Base-by-base conservation (phyloP, 2,329 filamentous ascomycete species). In the Tolypocladium ovalisporum region DNA sequence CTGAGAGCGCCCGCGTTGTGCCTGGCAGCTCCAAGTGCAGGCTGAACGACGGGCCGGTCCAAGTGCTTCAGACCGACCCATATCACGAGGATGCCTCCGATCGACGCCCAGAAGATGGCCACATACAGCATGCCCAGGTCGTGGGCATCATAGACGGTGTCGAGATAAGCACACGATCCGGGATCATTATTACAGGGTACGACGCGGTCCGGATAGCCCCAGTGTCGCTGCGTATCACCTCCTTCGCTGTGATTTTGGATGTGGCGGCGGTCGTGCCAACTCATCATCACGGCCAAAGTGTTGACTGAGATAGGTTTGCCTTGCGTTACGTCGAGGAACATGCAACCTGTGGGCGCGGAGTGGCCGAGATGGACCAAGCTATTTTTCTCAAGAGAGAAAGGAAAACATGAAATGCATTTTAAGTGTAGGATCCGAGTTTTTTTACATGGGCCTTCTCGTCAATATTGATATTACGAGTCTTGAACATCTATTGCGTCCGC, bases 151-250 rank as follows among this genome's bases (percentile, higher is more conserved):
- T 82, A 82, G 52, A 81, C 77, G 37, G 74, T 69, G 58, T 82
- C 79, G 54, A 82, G 75, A 63, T 79, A 79, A 32, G 65, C 73
- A 65, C 77, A 79, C 9, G 75, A 75, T n/a, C 75, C 76, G 15
- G 69, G 62, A 57, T 79, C 77, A 63, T 70, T 76, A 54, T 68
- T 72, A 66, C 76, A 79, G 4, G 76, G 76, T 4, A 79, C 47
- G 0, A 73, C 68, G 29, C 76, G 73, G 61, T 72, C 69, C n/a
- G 70, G 70, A 57, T 78, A 79, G 49, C 76, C 76, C 76, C 76
- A 79, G 64, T 79, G 75, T 40, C 68, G 69, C 56, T 74, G 68
- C 17, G 73, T 57, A n/a, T 58, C 55, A 34, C 62, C 61, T n/a
- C 69, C 73, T 13, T 69, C 67, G 34, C 62, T 69, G 59, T 70